Percentiles rank a stretch among this genome's conserved stretches.
phyloP scores from a whole-genome alignment of 2,329 filamentous ascomycete genomes.

The Fusarium sp. region DNA sequence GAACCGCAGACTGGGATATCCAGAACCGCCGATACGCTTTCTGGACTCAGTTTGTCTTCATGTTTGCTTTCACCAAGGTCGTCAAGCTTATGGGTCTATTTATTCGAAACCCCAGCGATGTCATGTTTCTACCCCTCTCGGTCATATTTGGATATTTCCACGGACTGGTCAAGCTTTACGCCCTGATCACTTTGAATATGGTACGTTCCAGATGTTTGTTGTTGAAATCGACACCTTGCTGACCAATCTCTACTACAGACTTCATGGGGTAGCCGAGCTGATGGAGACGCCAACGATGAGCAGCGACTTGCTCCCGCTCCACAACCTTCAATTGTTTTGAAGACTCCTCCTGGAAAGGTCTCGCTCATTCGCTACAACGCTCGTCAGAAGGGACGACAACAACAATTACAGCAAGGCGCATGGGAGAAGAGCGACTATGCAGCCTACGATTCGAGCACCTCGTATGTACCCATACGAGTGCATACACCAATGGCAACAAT shows the following conservation, averaged over 20 bases:
- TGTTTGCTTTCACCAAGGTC: conserved; percentile 86
- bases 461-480: conserved; percentile 51
- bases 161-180: conserved; percentile 91
- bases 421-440: conserved; percentile 53
- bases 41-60: conserved; percentile 76
- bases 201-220: conserved; percentile 65
- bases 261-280: conserved; percentile 93
- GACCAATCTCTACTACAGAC: conserved; percentile 68
- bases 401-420: conserved; percentile 42
- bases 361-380: conserved; percentile 62
- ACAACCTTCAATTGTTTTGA: conserved; percentile 57
- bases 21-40: conserved; percentile 66
- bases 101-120: conserved; percentile 83
- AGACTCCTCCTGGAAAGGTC: conserved; percentile 58
- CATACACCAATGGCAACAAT: conserved; percentile 43
- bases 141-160: conserved; percentile 94
- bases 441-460: conserved; percentile 55
- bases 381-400: conserved; percentile 56
- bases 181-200: conserved; percentile 83
- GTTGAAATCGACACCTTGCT: conserved; percentile 12
- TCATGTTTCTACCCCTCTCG: conserved; percentile 85
- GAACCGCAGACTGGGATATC: conserved; percentile 71
- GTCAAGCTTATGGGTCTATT: conserved; percentile 92
- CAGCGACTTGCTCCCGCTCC: conserved; percentile 71
- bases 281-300: conserved; percentile 86